Evolutionary conservation across 768 basidiomycete species (phyloP), one percentile per base, ranked within the genome.

Genomic region (Boletus rubropictus): DNA sequence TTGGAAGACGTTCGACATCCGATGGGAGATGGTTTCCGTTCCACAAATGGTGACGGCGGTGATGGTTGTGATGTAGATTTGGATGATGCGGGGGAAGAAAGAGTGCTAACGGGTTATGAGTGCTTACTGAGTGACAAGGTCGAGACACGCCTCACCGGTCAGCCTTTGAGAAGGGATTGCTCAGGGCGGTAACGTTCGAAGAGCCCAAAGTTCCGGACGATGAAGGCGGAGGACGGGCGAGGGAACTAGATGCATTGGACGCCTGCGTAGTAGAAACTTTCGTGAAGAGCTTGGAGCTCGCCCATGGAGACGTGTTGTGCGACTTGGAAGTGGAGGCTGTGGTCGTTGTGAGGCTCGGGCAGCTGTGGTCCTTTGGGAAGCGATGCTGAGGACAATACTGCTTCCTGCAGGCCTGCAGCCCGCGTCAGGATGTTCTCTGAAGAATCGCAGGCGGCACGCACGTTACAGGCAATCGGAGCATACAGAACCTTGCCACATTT

Each of bases 311-410:
- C 10, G 24, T 21, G 20, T 4, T 55, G 6, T 18, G 51, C 28
- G 44, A 40, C 18, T 47, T 58, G n/a, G 56, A 48, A 44, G 50
- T 35, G 7, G 65, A 49, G 12, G 48, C 11, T 2, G 41, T 2
- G 11, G 46, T 33, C 32, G 63, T 44, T 3, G 48, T 0, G 41
- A 55, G 49, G 25, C 61, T 58, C 21, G 64, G 22, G 56, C 89
- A 89, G 43, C 49, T 71, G 52, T 93, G 89, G 54, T 86, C 82
- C 34, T 71, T 70, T 8, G 88, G 83, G 65, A 89, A 89, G 36
- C 90, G 85, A 60, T 93, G 89, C 22, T 78, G 68, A 0, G 86
- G 75, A 60, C 89, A 93, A 60, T 81, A 92, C 52, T 84, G 81
- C 50, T 78, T 68, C 36, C 66, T 73, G 65, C 89, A 92, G 62